Percentiles rank a stretch among this genome's conserved stretches.
These are phyloP conservation scores for Fermentozyma sake DNA, from an alignment of 1,139 yeast species.

Conservation along the genomic window DNA sequence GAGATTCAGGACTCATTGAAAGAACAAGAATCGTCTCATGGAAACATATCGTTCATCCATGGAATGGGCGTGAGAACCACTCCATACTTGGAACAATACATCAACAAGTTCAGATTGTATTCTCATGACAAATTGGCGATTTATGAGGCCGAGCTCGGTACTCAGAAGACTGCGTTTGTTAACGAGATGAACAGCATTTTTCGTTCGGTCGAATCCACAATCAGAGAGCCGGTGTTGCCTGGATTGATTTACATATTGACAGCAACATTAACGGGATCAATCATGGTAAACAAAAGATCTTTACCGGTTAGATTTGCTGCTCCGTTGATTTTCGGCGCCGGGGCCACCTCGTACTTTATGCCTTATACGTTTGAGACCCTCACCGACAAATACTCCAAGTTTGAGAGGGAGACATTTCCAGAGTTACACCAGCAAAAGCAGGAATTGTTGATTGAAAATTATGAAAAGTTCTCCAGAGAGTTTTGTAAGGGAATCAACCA, in stretches of 20 bases:
- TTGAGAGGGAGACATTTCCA: conserved; percentile 11
- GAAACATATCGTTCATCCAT: conserved; percentile 38
- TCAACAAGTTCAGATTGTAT: conserved; percentile 33
- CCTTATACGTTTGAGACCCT: conserved; percentile 27
- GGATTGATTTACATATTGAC: conserved; percentile 51
- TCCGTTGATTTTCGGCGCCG: conserved; percentile 48
- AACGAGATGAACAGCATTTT: conserved; percentile 35
- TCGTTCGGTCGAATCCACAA: conserved; percentile 18
- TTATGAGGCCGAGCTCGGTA: conserved; percentile 38
- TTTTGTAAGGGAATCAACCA: conserved; percentile 8
- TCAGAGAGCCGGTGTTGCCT: conserved; percentile 51
- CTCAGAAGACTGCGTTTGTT: conserved; percentile 39
- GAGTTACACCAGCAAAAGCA: conserved; percentile 10
- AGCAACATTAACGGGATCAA: conserved; percentile 51
- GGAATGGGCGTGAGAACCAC: conserved; percentile 53
- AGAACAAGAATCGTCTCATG: conserved; percentile 37
- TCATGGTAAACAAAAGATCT: conserved; percentile 42
- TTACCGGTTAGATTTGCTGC: conserved; percentile 47
- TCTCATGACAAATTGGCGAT: conserved; percentile 34
- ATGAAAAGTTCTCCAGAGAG: conserved; percentile 10
- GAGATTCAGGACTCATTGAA: conserved; percentile 32
- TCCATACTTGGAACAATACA: conserved; percentile 40
- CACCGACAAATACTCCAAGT: conserved; percentile 7
- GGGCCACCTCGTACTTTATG: conserved; percentile 34
- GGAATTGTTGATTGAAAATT: conserved; percentile 11